Conservation (phyloP, 371 early-diverging fungal species). For the Smittium mucronatum region DNA sequence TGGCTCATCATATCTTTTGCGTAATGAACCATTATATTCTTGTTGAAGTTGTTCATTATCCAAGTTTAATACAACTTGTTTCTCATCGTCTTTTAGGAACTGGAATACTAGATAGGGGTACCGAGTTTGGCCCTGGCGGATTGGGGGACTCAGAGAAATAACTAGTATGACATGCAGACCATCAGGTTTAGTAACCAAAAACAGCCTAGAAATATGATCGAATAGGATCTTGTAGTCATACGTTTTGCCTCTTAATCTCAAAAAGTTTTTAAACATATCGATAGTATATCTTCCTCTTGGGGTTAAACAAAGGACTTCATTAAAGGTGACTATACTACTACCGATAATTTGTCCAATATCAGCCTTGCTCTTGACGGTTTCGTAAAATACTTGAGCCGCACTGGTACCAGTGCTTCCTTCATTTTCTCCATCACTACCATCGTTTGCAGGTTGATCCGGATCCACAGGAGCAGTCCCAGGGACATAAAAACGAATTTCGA, state of each 20-base stretch:
- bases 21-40: constrained; percentile 65
- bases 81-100: constrained; percentile 84
- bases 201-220: constrained; percentile 65
- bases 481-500: constrained; percentile 86
- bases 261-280: constrained; percentile 80
- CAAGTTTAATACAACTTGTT: constrained; percentile 67
- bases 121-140: constrained; percentile 97
- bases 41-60: constrained; percentile 53
- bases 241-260: constrained; percentile 92
- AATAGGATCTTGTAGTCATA: constrained; percentile 95
- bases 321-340: constrained; percentile 80
- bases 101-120: constrained; percentile 96
- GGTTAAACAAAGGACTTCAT: constrained; percentile 77
- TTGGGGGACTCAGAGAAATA: constrained; percentile 88
- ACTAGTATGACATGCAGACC: constrained; percentile 85
- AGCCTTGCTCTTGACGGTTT: constrained; percentile 79
- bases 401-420: constrained; percentile 33
- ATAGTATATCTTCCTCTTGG: constrained; percentile 84
- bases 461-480: constrained; percentile 62
- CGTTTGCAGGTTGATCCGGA: constrained; percentile 38
- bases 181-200: constrained; percentile 85
- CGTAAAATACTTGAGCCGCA: constrained; percentile 51
- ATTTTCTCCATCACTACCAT: constrained; percentile 50
- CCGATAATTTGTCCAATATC: constrained; percentile 77
- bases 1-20: constrained; percentile 79